Conservation (phyloP, 495 filamentous ascomycete genomes). For the Astrothelium macrocarpum region DNA sequence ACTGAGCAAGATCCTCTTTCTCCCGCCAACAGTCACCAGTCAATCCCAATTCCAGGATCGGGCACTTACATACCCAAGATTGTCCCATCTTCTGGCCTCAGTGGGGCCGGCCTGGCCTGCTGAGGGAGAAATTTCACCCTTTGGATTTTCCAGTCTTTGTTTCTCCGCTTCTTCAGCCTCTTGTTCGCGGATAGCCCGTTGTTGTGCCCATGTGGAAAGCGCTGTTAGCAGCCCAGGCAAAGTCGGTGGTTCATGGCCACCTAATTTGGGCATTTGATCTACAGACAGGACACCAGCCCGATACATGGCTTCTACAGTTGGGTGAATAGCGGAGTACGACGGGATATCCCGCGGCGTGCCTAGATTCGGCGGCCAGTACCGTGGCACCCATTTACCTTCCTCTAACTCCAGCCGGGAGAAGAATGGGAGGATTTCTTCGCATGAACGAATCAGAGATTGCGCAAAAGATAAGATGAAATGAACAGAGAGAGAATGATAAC, state of each 20-base stretch:
- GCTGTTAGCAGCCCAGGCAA: background rate
- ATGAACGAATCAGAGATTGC: background rate
- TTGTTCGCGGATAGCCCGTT: background rate
- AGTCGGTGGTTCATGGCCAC: background rate
- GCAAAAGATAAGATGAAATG: background rate
- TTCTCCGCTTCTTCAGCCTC: background rate
- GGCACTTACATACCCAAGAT: background rate
- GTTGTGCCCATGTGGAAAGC: background rate
- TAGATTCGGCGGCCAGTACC: background rate
- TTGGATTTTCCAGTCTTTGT: background rate
- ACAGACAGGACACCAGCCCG: background rate
- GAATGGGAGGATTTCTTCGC: background rate
- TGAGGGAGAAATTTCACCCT: background rate
- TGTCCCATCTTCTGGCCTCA: background rate
- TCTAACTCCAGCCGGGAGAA: background rate
- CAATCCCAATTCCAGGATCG: background rate
- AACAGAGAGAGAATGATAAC: background rate
- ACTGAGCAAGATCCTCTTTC: too few relatives aligned
- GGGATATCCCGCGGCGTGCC: background rate
- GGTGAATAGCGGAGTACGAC: background rate
- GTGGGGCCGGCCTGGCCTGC: background rate
- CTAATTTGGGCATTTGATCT: background rate
- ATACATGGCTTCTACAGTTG: background rate
- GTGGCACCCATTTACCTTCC: background rate
- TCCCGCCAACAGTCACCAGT: too few relatives aligned